phyloP scores from a whole-genome alignment of 1,284 basidiomycete species.

The Thecaphora frezii region DNA sequence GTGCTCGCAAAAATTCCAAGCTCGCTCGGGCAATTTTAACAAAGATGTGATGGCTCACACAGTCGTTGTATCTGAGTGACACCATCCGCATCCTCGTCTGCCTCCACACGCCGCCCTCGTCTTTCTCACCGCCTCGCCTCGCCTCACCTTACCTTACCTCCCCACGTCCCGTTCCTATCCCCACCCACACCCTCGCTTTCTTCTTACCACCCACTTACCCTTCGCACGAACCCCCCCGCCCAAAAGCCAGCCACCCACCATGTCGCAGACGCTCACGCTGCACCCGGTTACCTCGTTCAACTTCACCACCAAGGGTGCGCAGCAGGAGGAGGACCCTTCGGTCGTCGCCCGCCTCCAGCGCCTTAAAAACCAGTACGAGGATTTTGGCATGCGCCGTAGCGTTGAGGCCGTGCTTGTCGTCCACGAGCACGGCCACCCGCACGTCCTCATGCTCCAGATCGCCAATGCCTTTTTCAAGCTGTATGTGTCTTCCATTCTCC shows the following conservation, averaged over 20 bases:
- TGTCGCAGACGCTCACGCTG: constrained; percentile 45
- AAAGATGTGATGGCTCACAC: too few relatives aligned
- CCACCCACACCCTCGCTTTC: not conserved
- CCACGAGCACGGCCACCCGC: constrained; percentile 67
- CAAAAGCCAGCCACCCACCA: constrained; percentile 11
- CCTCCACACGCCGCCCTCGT: too few relatives aligned
- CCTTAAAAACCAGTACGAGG: constrained; percentile 88
- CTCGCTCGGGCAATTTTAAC: too few relatives aligned
- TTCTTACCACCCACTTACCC: not conserved
- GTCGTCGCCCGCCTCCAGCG: constrained; percentile 66
- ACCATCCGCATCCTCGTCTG: too few relatives aligned
- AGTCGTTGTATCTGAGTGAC: too few relatives aligned
- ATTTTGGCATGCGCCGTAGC: constrained; percentile 86
- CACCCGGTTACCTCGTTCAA: constrained; percentile 86
- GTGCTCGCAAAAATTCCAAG: too few relatives aligned
- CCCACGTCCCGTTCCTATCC: not conserved
- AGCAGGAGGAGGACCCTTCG: constrained; percentile 93
- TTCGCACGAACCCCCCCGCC: too few relatives aligned
- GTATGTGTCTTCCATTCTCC: constrained; percentile 64
- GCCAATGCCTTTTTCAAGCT: constrained; percentile 98
- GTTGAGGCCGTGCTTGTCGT: constrained; percentile 96
- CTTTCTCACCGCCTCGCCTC: too few relatives aligned
- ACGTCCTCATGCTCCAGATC: constrained; percentile 95
- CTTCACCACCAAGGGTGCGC: constrained; percentile 88
- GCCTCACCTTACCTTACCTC: not conserved